These are phyloP conservation scores for Cephaloascus albidus DNA, from an alignment of 805 yeast genomes.

Conservation along the genomic window DNA sequence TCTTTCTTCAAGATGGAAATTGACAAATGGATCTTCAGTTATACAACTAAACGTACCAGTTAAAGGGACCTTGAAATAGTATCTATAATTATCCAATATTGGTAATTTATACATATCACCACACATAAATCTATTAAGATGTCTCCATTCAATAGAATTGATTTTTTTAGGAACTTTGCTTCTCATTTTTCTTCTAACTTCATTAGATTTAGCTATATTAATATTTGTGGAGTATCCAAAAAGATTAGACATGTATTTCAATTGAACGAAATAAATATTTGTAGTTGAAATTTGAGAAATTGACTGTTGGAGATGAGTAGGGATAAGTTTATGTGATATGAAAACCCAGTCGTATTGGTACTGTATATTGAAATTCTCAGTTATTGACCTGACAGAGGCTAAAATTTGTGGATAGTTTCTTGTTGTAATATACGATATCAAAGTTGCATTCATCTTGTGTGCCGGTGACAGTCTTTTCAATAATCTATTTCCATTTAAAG, in stretches of 20 bases:
- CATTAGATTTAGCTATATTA: no score
- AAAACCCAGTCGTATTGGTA: background rate
- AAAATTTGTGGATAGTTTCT: background rate
- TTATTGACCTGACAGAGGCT: background rate
- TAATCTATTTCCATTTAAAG: no score
- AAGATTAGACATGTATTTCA: background rate
- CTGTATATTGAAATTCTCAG: background rate
- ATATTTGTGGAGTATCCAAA: background rate
- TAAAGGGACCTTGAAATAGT: background rate
- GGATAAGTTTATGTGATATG: background rate
- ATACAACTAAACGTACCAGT: background rate
- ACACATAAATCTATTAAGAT: background rate
- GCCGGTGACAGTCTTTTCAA: no score
- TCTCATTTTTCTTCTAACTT: background rate
- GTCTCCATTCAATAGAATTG: background rate
- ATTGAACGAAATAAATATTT: background rate
- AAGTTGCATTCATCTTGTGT: background rate
- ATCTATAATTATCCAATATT: background rate
- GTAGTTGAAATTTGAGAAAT: background rate
- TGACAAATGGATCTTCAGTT: background rate
- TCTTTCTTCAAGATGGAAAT: background rate
- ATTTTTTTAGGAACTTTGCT: no score
- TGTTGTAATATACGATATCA: background rate
- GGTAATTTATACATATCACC: no score
- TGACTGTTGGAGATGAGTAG: background rate